A percentile compares a stretch with the other conserved stretches of the same genome.
These are phyloP conservation scores for Fusarium buharicum DNA, from an alignment of 2,329 filamentous ascomycete species.

Conservation along the genomic window DNA sequence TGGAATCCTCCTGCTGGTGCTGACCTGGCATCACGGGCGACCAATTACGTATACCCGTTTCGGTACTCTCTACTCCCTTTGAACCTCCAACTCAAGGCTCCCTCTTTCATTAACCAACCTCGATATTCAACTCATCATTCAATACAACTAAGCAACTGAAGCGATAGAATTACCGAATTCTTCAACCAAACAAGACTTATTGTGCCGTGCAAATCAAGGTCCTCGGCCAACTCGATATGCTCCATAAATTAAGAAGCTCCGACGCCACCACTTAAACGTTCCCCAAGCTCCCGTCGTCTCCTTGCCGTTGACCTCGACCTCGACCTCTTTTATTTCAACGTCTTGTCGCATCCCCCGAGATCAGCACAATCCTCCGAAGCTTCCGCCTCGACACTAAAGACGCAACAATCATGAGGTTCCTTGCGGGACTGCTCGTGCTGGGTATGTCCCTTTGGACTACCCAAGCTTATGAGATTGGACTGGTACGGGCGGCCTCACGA, in stretches of 20 bases:
- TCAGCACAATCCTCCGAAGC: conserved; percentile 19
- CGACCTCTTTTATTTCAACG: conserved; percentile 19
- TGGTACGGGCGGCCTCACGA: conserved; percentile 56
- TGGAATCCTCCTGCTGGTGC: conserved; percentile 21
- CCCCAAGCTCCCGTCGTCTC: conserved; percentile 25
- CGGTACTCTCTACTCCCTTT: not conserved
- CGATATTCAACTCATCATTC: not conserved
- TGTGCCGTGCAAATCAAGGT: conserved; percentile 10
- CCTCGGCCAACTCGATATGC: conserved; percentile 29
- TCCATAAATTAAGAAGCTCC: conserved; percentile 40
- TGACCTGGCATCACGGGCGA: conserved; percentile 45
- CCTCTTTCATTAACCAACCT: conserved; percentile 18
- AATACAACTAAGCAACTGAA: not conserved
- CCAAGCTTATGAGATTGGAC: conserved; percentile 66
- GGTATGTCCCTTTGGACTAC: conserved; percentile 65
- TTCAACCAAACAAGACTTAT: not conserved
- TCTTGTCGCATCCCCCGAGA: conserved; percentile 2
- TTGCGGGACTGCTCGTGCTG: conserved; percentile 62
- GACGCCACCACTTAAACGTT: conserved; percentile 35
- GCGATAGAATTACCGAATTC: not conserved
- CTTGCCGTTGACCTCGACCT: conserved; percentile 13
- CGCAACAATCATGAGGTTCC: conserved; percentile 63
- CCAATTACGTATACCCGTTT: conserved; percentile 45
- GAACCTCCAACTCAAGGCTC: conserved; percentile 27
- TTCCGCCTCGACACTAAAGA: conserved; percentile 18